Percentiles rank a stretch among this genome's conserved stretches.
Evolutionary conservation across 2,329 filamentous ascomycete species (phyloP).

Genomic region (Aotearoamyces nothofagi): DNA sequence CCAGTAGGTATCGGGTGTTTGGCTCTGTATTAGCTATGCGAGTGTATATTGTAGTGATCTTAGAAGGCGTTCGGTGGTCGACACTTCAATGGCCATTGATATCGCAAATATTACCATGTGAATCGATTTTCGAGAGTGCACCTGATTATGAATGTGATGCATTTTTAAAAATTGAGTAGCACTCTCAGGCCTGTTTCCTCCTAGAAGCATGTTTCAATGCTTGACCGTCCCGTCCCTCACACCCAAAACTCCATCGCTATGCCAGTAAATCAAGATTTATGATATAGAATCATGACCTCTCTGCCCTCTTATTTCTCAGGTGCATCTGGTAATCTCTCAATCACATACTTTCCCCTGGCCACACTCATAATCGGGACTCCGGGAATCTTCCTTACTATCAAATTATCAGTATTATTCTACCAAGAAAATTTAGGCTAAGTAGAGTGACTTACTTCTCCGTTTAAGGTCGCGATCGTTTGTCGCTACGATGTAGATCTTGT

Average conservation of each 20-base stretch:
- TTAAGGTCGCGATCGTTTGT: constrained; percentile 71
- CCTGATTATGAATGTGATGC: too few relatives aligned
- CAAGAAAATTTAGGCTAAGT: not conserved
- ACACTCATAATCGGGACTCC: constrained; percentile 60
- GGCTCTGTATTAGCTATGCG: too few relatives aligned
- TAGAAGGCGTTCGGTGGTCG: too few relatives aligned
- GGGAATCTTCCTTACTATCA: constrained; percentile 56
- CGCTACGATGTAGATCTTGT: constrained; percentile 65
- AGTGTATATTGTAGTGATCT: too few relatives aligned
- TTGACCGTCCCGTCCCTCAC: constrained; percentile 20
- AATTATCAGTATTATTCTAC: constrained; percentile 35
- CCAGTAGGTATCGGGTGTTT: constrained; percentile 23
- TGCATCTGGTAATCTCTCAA: constrained; percentile 79
- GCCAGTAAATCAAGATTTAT: too few relatives aligned
- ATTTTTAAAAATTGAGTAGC: too few relatives aligned
- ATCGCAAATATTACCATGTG: too few relatives aligned
- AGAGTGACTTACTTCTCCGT: too few relatives aligned
- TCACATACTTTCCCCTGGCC: constrained; percentile 80
- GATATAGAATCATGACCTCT: too few relatives aligned
- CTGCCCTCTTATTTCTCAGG: constrained; percentile 34
- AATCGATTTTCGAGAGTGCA: too few relatives aligned
- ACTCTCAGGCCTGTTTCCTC: too few relatives aligned
- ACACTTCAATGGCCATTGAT: too few relatives aligned
- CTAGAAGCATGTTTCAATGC: not conserved
- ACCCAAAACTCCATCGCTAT: constrained; percentile 21